Conservation (phyloP, 164 flowering plant genomes). For the Cinnamomum micranthum region DNA sequence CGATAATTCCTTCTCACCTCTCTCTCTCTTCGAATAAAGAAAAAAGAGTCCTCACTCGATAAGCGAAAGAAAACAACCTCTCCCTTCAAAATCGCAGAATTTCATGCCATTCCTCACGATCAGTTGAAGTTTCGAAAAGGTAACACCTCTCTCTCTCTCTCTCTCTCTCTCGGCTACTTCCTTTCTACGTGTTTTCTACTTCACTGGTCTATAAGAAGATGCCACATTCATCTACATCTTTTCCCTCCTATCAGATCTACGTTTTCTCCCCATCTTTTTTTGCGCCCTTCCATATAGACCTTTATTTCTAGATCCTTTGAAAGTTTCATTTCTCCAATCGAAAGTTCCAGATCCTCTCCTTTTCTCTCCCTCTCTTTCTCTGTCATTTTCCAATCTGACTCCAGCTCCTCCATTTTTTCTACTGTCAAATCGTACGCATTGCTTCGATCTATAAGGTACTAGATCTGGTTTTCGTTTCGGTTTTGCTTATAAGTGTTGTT, state of each 20-base stretch:
- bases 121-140: neutral
- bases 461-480: neutral
- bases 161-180: neutral
- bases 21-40: no score
- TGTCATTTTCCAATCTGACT: neutral
- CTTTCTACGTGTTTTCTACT: neutral
- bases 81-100: neutral
- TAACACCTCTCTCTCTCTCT: no score
- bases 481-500: neutral
- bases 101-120: neutral
- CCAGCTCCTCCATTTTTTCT: neutral
- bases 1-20: no score
- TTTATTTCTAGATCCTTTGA: no score
- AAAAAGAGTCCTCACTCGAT: no score
- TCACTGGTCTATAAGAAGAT: neutral
- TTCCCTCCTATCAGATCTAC: neutral
- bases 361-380: neutral
- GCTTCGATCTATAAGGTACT: neutral
- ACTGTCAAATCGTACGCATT: neutral
- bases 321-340: neutral
- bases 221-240: neutral
- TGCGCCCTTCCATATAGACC: no score
- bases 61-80: no score
- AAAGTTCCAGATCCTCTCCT: neutral
- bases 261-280: neutral